A percentile compares a stretch with the other conserved stretches of the same genome.
phyloP scores from a whole-genome alignment of 163 green algal species.

The Volvox carteri region DNA sequence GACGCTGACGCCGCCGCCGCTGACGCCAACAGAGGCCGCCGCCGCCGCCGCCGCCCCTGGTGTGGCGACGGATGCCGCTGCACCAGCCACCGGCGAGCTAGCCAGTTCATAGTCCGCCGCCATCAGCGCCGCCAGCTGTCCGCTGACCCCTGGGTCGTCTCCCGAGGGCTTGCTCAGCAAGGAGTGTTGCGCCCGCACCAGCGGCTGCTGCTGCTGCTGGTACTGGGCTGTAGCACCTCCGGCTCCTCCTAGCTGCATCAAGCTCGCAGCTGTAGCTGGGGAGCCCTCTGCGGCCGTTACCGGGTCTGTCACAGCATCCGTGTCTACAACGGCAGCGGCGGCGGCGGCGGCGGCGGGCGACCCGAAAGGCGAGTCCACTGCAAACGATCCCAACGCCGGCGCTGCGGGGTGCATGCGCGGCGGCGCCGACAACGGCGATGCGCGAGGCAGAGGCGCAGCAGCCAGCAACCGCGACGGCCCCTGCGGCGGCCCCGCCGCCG shows the following conservation, averaged over 20 bases:
- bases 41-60: not conserved
- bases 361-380: too few relatives aligned
- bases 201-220: constrained; percentile 6
- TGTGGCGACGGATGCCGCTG: not conserved
- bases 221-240: too few relatives aligned
- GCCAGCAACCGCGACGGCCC: not conserved
- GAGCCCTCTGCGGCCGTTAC: too few relatives aligned
- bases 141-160: not conserved
- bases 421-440: constrained; percentile 17
- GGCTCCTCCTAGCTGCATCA: too few relatives aligned
- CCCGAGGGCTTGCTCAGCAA: not conserved
- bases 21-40: not conserved
- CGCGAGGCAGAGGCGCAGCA: not conserved
- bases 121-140: not conserved
- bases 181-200: not conserved
- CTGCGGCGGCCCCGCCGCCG: not conserved
- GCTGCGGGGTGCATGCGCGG: not conserved
- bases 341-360: not conserved
- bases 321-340: not conserved
- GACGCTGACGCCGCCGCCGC: not conserved
- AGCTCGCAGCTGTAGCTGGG: too few relatives aligned
- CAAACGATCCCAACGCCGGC: too few relatives aligned
- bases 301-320: too few relatives aligned
- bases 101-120: not conserved
- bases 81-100: not conserved